Percentiles rank a stretch among this genome's conserved stretches.
Evolutionary conservation across 1,284 basidiomycete species (phyloP).

Genomic region (Cryptococcus floricola): DNA sequence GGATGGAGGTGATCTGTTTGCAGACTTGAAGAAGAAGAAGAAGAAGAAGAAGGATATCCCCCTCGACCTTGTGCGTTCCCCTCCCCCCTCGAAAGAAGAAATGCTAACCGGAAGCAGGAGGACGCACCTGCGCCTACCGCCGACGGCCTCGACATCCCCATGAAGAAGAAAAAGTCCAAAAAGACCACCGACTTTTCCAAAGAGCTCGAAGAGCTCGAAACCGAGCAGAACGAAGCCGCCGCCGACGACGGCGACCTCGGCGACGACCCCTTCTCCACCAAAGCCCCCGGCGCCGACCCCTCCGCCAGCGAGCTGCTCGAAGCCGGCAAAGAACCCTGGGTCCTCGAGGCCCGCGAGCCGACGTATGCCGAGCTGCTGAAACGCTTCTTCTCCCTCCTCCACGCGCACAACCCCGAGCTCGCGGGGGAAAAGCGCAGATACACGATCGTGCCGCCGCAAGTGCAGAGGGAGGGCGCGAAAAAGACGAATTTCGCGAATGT

Average conservation of each 20-base stretch:
- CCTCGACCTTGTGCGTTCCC: conserved; percentile 38
- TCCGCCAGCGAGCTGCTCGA: conserved; percentile 47
- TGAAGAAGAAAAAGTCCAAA: conserved; percentile 55
- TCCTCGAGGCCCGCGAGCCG: conserved; percentile 89
- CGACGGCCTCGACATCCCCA: conserved; percentile 52
- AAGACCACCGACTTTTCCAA: conserved; percentile 64
- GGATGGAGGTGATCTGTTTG: conserved; percentile 48
- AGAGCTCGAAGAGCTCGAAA: conserved; percentile 56
- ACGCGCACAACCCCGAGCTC: conserved; percentile 90
- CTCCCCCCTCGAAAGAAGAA: not conserved
- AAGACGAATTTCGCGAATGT: conserved; percentile 95
- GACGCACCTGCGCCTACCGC: conserved; percentile 33
- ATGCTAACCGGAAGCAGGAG: conserved; percentile 14
- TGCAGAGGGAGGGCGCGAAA: conserved; percentile 91
- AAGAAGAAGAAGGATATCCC: conserved; percentile 52
- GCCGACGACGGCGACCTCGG: conserved; percentile 67
- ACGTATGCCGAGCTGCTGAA: conserved; percentile 91
- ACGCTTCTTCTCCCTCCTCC: conserved; percentile 86
- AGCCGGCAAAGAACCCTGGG: conserved; percentile 62
- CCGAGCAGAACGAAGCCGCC: conserved; percentile 58
- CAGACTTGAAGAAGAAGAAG: conserved; percentile 56
- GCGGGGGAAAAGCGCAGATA: conserved; percentile 86
- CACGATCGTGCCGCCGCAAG: conserved; percentile 94
- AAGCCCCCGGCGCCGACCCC: conserved; percentile 52
- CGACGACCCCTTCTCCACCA: conserved; percentile 67